These are phyloP conservation scores for Dicorynia guianensis DNA, from an alignment of 306 rosid genomes.

Conservation along the genomic window DNA sequence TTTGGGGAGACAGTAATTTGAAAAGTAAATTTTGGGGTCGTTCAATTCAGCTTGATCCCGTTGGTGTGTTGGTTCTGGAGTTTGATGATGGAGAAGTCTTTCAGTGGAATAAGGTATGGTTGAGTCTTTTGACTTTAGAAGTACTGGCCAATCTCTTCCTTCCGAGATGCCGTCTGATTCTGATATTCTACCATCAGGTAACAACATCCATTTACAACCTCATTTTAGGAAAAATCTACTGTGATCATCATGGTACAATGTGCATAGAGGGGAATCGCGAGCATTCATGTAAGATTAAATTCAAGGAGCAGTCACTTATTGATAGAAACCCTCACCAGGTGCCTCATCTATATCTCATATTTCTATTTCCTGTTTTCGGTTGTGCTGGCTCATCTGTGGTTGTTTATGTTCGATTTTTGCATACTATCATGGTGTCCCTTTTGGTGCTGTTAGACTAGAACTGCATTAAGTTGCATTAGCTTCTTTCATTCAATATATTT, in stretches of 20 bases:
- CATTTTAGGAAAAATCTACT: conserved; percentile 76
- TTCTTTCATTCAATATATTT: no score
- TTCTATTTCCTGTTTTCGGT: neutral
- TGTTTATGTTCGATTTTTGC: neutral
- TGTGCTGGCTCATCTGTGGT: neutral
- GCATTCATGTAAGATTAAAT: conserved; percentile 68
- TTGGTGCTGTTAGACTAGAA: neutral
- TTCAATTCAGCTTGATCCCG: conserved; percentile 85
- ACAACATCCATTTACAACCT: conserved; percentile 86
- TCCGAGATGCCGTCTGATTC: conserved; percentile 21
- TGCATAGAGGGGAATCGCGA: conserved; percentile 68
- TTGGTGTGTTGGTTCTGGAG: conserved; percentile 68
- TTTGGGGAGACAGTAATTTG: conserved; percentile 76
- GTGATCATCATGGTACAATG: conserved; percentile 85
- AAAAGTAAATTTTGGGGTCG: conserved; percentile 87
- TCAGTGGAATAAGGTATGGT: conserved; percentile 73
- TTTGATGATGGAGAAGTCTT: conserved; percentile 84
- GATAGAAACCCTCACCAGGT: conserved; percentile 83
- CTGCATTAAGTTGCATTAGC: neutral
- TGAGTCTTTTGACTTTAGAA: neutral
- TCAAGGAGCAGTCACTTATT: conserved; percentile 80
- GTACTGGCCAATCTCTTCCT: neutral
- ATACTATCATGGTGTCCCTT: neutral
- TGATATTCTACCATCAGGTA: conserved; percentile 55
- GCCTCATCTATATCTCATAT: conserved; percentile 12